A percentile compares a stretch with the other conserved stretches of the same genome.
Conservation (phyloP, 2,329 filamentous ascomycete genomes). For the Chrysoporthe austroafricana region DNA sequence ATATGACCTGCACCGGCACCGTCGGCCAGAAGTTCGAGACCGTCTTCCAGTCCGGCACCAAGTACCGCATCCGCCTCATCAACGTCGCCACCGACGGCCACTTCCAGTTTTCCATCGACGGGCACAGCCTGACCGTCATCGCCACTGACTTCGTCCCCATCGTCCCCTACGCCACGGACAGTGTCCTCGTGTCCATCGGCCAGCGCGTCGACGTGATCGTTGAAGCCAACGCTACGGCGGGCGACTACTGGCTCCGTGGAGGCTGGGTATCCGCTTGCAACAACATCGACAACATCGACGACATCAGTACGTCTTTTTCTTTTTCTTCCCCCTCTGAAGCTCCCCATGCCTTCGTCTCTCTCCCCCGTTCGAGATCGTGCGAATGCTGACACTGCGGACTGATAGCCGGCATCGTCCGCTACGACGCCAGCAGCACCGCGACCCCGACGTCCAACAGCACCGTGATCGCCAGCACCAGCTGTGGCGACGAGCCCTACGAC, state of each 20-base stretch:
- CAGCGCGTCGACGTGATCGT: slow-evolving; percentile 35
- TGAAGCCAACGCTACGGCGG: slow-evolving; percentile 24
- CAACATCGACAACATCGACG: slow-evolving; percentile 27
- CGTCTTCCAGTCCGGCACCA: slow-evolving; percentile 42
- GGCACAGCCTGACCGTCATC: slow-evolving; percentile 62
- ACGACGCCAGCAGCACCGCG: slow-evolving; percentile 28
- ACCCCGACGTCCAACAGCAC: slow-evolving; percentile 25
- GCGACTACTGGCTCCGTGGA: slow-evolving; percentile 35
- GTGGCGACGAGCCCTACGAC: slow-evolving; percentile 33
- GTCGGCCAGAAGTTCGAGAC: slow-evolving; percentile 36
- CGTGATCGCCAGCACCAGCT: slow-evolving; percentile 25
- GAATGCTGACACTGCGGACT: neutral
- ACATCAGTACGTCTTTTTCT: slow-evolving; percentile 19
- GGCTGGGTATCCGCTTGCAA: slow-evolving; percentile 29
- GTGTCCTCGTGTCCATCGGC: slow-evolving; percentile 50
- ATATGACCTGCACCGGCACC: slow-evolving; percentile 28
- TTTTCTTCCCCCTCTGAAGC: neutral
- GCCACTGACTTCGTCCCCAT: slow-evolving; percentile 62
- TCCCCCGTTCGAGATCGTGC: neutral
- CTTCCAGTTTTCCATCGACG: slow-evolving; percentile 57
- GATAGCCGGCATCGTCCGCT: slow-evolving; percentile 35
- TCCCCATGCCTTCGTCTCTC: no score
- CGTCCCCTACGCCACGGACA: slow-evolving; percentile 53
- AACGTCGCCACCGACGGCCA: slow-evolving; percentile 50
- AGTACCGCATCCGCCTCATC: slow-evolving; percentile 51